Base-by-base conservation (phyloP, 2,329 filamentous ascomycete genomes). In the Ascochyta rabiei region DNA sequence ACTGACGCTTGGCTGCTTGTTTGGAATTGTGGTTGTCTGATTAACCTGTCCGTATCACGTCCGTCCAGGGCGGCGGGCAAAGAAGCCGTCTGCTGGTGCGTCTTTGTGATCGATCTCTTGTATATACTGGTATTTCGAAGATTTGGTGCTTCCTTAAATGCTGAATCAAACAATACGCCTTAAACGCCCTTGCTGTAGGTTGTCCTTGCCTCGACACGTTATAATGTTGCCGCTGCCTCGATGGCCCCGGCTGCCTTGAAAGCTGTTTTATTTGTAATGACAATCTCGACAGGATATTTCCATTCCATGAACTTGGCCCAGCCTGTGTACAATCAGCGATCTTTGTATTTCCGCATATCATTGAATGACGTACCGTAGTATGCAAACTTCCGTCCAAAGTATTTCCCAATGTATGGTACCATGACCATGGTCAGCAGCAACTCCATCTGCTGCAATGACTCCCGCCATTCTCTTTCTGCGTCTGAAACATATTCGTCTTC, bases 221-320 rank as follows among this genome's bases (percentile, higher is more conserved):
- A 78, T 60, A 79, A 57, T 28, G 75, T 66, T 26, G 80, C 79
- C 21, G 79, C 79, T 15, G 80, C 80, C 62, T 80, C 77, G 37
- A 81, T 65, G 10, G 73, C 75, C 31, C 80, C 80, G 12, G 75
- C 76, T 26, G 68, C 76, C 59, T 79, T 81, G 75, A 81, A 82
- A 2, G 72, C 57, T 34, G 64, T 69, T 6, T 77, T 75, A 60
- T 71, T 81, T n/a, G 79, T 78, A 21, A 82, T 70, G 42, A 78
- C 75, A 38, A 96, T 81, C 57, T 96, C 89, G 51, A 96, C 88
- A 8, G 86, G 86, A 72, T 96, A 95, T 75, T 90, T 88, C 93
- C 92, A 98, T 74, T 91, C 86, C 93, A 97, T 97, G 73, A 92
- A 96, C 69, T 89, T 87, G 19, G 88, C 89, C 93, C 93, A 97